Conservation (phyloP, 805 yeast species). For the Yamadazyma nakazawae region DNA sequence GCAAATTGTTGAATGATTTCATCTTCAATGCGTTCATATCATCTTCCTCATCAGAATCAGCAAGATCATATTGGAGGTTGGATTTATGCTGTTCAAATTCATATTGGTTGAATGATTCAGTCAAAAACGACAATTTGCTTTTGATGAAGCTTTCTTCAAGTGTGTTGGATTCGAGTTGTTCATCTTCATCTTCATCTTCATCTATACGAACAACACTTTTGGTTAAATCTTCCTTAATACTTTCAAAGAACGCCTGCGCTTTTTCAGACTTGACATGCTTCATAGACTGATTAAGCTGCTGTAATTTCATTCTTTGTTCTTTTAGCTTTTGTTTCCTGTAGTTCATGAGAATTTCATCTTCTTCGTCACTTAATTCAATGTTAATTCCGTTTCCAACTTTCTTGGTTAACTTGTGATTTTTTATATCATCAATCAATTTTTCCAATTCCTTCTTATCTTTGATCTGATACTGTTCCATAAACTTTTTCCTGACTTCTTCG, state of each 20-base stretch:
- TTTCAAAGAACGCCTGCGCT: constrained; percentile 62
- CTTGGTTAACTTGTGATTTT: constrained; percentile 66
- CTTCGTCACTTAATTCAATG: constrained; percentile 71
- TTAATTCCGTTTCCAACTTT: constrained; percentile 53
- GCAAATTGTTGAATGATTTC: constrained; percentile 27
- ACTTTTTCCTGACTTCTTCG: constrained; percentile 53
- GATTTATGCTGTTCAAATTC: constrained; percentile 29
- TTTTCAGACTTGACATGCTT: constrained; percentile 50
- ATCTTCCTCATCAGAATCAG: constrained; percentile 40
- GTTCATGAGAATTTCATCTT: constrained; percentile 55
- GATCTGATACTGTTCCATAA: constrained; percentile 57
- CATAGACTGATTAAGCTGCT: constrained; percentile 43
- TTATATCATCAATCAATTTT: constrained; percentile 65
- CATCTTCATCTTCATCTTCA: constrained; percentile 15
- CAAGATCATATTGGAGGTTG: constrained; percentile 32
- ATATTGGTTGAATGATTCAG: constrained; percentile 31
- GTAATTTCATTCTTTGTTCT: constrained; percentile 48
- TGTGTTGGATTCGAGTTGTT: constrained; percentile 21
- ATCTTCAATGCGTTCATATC: constrained; percentile 47
- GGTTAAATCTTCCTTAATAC: constrained; percentile 19
- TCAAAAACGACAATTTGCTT: constrained; percentile 52
- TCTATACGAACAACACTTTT: constrained; percentile 20
- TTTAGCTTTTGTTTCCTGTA: constrained; percentile 41
- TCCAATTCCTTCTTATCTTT: constrained; percentile 63
- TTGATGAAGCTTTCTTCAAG: constrained; percentile 56